These are phyloP conservation scores for Monilinia fructicola DNA, from an alignment of 2,329 filamentous ascomycete genomes.

Conservation along the genomic window DNA sequence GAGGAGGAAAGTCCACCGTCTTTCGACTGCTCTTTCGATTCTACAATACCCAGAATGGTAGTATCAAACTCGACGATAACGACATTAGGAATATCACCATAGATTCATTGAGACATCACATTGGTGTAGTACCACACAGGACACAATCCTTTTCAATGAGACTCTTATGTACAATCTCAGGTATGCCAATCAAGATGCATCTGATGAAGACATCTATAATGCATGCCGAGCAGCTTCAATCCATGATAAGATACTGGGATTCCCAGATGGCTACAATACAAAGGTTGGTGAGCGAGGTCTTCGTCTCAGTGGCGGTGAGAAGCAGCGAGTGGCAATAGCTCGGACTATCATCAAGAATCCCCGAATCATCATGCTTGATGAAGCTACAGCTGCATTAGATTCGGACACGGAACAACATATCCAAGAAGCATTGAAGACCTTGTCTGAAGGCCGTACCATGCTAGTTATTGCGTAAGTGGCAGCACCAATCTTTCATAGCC, in stretches of 20 bases:
- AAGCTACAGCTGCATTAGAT: constrained; percentile 88
- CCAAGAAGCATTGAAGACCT: constrained; percentile 77
- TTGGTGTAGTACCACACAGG: constrained; percentile 94
- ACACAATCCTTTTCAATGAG: constrained; percentile 94
- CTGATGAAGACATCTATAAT: constrained; percentile 76
- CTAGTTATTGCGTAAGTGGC: constrained; percentile 82
- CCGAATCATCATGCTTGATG: constrained; percentile 87
- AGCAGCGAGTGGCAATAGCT: constrained; percentile 90
- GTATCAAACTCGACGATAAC: constrained; percentile 79
- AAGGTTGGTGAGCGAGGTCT: constrained; percentile 90
- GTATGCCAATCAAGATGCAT: constrained; percentile 80
- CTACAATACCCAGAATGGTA: constrained; percentile 80
- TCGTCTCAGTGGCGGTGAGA: constrained; percentile 84
- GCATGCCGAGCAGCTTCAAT: constrained; percentile 87
- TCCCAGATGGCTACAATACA: constrained; percentile 84
- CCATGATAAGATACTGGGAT: constrained; percentile 85
- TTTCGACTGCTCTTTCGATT: constrained; percentile 96
- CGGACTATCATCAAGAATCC: constrained; percentile 91
- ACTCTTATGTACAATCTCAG: constrained; percentile 91
- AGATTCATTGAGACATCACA: constrained; percentile 85
- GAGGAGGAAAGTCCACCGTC: constrained; percentile 93
- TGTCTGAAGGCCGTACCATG: constrained; percentile 84
- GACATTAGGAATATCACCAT: constrained; percentile 87
- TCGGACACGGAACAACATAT: constrained; percentile 93
- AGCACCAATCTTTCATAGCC: constrained; percentile 48